Conservation (phyloP, 1,139 yeast species). For the Scheffersomyces segobiensis region DNA sequence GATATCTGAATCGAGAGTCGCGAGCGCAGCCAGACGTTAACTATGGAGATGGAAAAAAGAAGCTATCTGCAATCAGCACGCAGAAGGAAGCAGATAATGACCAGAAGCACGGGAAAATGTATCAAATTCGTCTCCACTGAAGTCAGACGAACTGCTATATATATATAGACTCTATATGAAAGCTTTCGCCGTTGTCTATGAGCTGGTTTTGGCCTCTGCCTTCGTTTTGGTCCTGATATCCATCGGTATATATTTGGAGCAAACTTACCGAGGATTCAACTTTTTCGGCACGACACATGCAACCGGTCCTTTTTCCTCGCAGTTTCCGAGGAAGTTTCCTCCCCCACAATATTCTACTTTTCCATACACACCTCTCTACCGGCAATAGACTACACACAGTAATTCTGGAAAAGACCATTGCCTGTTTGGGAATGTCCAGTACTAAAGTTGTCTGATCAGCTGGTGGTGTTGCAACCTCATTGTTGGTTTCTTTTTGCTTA, state of each 20-base stretch:
- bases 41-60: neutral
- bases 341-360: neutral
- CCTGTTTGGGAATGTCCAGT: neutral
- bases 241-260: neutral
- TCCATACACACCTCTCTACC: neutral
- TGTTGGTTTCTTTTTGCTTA: neutral
- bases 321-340: neutral
- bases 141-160: neutral
- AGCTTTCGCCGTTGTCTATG: neutral
- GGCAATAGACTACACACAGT: neutral
- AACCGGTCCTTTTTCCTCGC: neutral
- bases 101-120: neutral
- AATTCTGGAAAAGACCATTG: neutral
- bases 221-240: neutral
- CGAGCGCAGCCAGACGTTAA: neutral
- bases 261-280: neutral
- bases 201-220: neutral
- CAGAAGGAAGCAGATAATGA: neutral
- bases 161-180: neutral
- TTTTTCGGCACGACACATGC: constrained; percentile 1
- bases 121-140: neutral
- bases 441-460: neutral
- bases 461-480: neutral
- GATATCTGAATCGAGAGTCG: neutral
- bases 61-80: neutral